A percentile compares a stretch with the other conserved stretches of the same genome.
Conservation (phyloP, 306 rosid species). For the Ochetophila trinervis region DNA sequence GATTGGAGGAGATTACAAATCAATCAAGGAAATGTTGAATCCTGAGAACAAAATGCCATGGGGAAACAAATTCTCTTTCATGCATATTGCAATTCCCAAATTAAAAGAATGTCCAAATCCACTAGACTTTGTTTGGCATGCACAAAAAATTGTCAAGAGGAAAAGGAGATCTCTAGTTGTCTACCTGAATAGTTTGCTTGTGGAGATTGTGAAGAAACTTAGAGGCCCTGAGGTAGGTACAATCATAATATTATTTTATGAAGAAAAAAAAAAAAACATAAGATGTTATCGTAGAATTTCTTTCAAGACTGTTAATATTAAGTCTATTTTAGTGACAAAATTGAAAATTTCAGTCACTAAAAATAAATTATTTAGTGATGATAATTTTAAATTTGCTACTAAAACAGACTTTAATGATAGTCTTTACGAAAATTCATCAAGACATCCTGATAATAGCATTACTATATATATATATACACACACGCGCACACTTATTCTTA, state of each 20-base stretch:
- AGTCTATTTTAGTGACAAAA: too few relatives aligned
- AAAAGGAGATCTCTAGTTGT: conserved; percentile 45
- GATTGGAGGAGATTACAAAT: conserved; percentile 36
- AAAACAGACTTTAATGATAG: too few relatives aligned
- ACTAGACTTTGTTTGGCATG: conserved; percentile 40
- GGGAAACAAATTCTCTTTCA: conserved; percentile 52
- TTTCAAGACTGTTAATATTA: too few relatives aligned
- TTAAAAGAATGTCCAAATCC: conserved; percentile 32
- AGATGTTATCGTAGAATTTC: too few relatives aligned
- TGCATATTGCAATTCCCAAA: conserved; percentile 52
- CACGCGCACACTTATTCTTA: too few relatives aligned
- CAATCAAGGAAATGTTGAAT: conserved; percentile 45
- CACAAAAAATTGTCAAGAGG: conserved; percentile 38
- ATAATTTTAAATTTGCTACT: too few relatives aligned
- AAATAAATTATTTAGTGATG: too few relatives aligned
- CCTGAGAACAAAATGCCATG: conserved; percentile 19
- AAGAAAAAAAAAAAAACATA: too few relatives aligned
- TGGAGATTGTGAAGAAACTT: conserved; percentile 41
- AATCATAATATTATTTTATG: neutral
- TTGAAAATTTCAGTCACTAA: too few relatives aligned
- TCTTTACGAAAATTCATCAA: too few relatives aligned
- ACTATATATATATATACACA: too few relatives aligned
- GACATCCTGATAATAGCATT: too few relatives aligned
- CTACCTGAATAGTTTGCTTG: conserved; percentile 31
- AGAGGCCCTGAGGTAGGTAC: conserved; percentile 48